Evolutionary conservation across 805 yeast genomes (phyloP), one percentile per base, ranked within the genome.

Genomic region (Candida vartiovaarae): DNA sequence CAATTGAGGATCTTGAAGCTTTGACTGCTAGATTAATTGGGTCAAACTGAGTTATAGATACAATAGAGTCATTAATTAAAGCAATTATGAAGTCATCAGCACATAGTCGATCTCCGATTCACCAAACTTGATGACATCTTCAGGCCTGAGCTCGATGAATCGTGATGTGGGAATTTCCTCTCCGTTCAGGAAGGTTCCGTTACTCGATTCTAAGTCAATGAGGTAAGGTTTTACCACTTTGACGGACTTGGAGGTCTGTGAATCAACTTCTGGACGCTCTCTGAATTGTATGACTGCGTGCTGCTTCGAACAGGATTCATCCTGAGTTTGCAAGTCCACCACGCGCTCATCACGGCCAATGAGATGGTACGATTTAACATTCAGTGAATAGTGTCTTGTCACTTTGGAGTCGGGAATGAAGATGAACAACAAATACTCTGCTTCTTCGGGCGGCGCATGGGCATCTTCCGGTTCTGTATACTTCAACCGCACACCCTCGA

Each of bases 1-100:
- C 95, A 15, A 70, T 93, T 61, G 96, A 88, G 63, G 99, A 93
- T 59, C 74, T 93, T 64, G 99, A 93, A 70, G 89, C 95, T 40
- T 75, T 87, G 67, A 82, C 95, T 3, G 74, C 74, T 25, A 70
- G 64, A 55, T 62, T 74, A 40, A 45, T 49, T 34, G 37, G 34
- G 6, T 28, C 23, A 33, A 23, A 20, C 23, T 33, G 20, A 15
- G 20, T 2, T 15, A 33, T 20, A 33, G 24, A 20, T 33, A 6
- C 24, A 11, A 8, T 23, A 33, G 11, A 33, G 15, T 15, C 30
- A 28, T 28, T 28, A 28, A 28, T 7, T n/a, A 33, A 15, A 5
- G 23, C 28, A 9, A 15, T 30, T 31, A 38, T 31, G 35, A 31
- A 6, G 11, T 26, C 41, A 38, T 38, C 3, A 38, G 36, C 31